Evolutionary conservation across 306 rosid genomes (phyloP).

Genomic region (Rosa rugosa): DNA sequence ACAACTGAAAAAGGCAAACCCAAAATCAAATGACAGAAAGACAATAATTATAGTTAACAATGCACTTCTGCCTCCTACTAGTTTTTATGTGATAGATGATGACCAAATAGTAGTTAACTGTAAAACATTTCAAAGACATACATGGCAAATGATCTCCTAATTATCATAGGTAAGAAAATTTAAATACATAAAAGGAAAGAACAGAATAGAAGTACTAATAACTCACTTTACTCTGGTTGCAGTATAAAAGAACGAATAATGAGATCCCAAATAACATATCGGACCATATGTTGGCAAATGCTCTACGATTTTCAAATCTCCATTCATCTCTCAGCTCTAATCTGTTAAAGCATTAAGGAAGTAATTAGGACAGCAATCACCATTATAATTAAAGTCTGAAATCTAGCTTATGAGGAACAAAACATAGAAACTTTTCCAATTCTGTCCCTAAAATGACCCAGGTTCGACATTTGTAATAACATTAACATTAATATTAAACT

Average conservation of each 20-base stretch:
- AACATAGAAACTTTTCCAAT: not conserved
- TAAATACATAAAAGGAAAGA: conserved; percentile 13
- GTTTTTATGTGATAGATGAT: not conserved
- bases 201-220: conserved; percentile 18
- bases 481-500: not conserved
- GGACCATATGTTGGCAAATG: conserved; percentile 98
- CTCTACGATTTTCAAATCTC: conserved; percentile 87
- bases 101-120: not conserved
- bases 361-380: conserved; percentile 27
- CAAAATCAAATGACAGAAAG: not conserved
- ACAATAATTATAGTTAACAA: not conserved
- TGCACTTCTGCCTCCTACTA: not conserved
- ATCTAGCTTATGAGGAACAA: conserved; percentile 1
- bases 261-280: conserved; percentile 85
- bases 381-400: conserved; percentile 18
- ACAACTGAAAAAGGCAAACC: not conserved
- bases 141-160: not conserved
- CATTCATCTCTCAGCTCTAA: conserved; percentile 86
- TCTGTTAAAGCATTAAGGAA: conserved; percentile 51
- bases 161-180: not conserved
- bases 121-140: not conserved
- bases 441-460: too few species aligned
- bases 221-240: conserved; percentile 89
- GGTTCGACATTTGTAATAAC: too few species aligned
- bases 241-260: conserved; percentile 79